These are phyloP conservation scores for Dendrobium officinale DNA, from an alignment of 106 monocot genomes.

Conservation along the genomic window DNA sequence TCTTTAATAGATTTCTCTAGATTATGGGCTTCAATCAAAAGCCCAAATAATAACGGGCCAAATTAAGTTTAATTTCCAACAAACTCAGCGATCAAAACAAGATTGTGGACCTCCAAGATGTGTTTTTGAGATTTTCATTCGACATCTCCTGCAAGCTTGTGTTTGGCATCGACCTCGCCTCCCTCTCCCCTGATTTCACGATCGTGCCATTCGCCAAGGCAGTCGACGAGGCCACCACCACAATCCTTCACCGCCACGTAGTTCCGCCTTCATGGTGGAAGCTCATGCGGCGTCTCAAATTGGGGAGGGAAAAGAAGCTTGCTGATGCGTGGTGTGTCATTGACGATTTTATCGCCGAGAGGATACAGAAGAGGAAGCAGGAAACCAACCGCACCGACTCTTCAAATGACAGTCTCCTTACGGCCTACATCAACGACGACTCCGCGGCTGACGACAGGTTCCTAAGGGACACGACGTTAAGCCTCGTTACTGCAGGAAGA, in stretches of 20 bases:
- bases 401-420: slow-evolving; percentile 7
- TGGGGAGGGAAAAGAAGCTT: slow-evolving; percentile 33
- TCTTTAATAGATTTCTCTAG: no score
- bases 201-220: slow-evolving; percentile 26
- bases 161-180: slow-evolving; percentile 31
- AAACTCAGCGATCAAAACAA: background rate
- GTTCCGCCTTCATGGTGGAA: slow-evolving; percentile 41
- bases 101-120: slow-evolving; percentile 30
- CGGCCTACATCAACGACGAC: slow-evolving; percentile 16
- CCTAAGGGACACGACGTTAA: slow-evolving; percentile 31
- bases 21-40: no score
- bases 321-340: slow-evolving; percentile 19
- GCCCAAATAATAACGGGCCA: no score
- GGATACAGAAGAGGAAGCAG: slow-evolving; percentile 21
- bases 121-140: slow-evolving; percentile 40
- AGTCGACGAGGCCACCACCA: slow-evolving; percentile 24
- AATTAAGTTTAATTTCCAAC: no score
- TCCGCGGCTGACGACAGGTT: slow-evolving; percentile 11
- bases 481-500: slow-evolving; percentile 51
- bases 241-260: slow-evolving; percentile 23
- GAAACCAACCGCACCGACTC: background rate
- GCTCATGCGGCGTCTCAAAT: slow-evolving; percentile 14
- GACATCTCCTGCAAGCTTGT: slow-evolving; percentile 26
- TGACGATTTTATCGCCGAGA: slow-evolving; percentile 27
- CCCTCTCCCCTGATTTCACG: slow-evolving; percentile 22